Percentiles rank a stretch among this genome's conserved stretches.
Conservation (phyloP, 2,329 filamentous ascomycete species). For the Elsinoe necatrix region DNA sequence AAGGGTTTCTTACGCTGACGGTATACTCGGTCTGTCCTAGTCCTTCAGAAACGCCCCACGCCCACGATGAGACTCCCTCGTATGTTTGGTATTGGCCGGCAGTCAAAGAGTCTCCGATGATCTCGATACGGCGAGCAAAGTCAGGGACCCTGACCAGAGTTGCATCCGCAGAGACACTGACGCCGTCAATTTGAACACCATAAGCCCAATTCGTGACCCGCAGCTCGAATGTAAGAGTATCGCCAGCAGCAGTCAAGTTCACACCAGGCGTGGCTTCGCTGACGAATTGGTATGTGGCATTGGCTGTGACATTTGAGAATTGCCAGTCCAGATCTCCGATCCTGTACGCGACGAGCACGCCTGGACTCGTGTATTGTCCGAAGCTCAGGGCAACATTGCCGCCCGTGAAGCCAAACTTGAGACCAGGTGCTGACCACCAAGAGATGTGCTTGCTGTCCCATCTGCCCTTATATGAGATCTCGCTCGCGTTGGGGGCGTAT, state of each 20-base stretch:
- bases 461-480: slow-evolving; percentile 54
- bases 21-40: slow-evolving; percentile 52
- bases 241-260: slow-evolving; percentile 36
- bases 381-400: slow-evolving; percentile 46
- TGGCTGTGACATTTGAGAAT: slow-evolving; percentile 52
- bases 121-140: slow-evolving; percentile 33
- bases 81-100: slow-evolving; percentile 51
- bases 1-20: slow-evolving; percentile 50
- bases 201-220: slow-evolving; percentile 55
- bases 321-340: slow-evolving; percentile 51
- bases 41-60: slow-evolving; percentile 48
- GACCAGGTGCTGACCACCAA: slow-evolving; percentile 42
- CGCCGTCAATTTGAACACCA: slow-evolving; percentile 48
- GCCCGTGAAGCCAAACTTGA: slow-evolving; percentile 50
- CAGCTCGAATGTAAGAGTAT: slow-evolving; percentile 46
- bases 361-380: slow-evolving; percentile 43
- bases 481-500: slow-evolving; percentile 44
- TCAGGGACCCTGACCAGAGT: slow-evolving; percentile 38
- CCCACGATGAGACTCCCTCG: slow-evolving; percentile 50
- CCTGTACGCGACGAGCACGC: slow-evolving; percentile 50
- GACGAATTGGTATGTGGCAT: slow-evolving; percentile 49
- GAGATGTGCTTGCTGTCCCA: slow-evolving; percentile 55
- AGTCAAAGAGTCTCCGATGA: slow-evolving; percentile 43
- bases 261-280: slow-evolving; percentile 39
- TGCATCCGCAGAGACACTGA: slow-evolving; percentile 40